Evolutionary conservation across 108 stramenopile species (phyloP).

Genomic region (Pseudonitzschia multiseries): DNA sequence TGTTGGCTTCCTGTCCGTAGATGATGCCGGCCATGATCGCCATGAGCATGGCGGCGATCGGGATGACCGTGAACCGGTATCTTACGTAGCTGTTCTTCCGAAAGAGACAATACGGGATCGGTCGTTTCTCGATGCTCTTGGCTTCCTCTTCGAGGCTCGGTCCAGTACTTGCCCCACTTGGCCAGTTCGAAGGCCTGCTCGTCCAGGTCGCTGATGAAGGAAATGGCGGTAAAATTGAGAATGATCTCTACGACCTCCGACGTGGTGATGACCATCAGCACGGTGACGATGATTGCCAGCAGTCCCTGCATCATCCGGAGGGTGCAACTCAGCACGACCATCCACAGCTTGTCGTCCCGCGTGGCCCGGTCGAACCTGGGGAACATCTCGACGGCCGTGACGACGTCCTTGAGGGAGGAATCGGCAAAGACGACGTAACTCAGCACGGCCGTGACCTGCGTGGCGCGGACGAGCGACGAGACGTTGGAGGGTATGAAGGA

Average conservation of each 20-base stretch:
- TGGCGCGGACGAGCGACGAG: neutral
- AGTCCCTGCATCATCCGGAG: neutral
- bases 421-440: conserved; percentile 2
- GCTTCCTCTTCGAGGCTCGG: neutral
- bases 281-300: neutral
- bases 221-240: conserved; percentile 24
- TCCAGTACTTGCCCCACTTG: conserved; percentile 7
- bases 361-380: neutral
- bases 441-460: neutral
- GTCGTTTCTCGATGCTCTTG: conserved; percentile 3
- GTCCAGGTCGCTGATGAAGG: conserved; percentile 12
- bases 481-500: neutral
- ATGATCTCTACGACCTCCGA: neutral
- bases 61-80: neutral
- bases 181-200: conserved; percentile 11
- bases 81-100: neutral
- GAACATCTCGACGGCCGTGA: neutral
- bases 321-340: neutral
- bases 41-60: neutral
- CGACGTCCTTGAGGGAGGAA: neutral
- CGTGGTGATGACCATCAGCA: conserved; percentile 10
- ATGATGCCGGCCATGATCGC: neutral
- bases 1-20: neutral
- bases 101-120: neutral
- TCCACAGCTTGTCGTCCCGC: neutral